Percentiles rank a stretch among this genome's conserved stretches.
Conservation (phyloP, 202 grass and related monocot genomes). For the Schoenoplectus tabernaemontani region DNA sequence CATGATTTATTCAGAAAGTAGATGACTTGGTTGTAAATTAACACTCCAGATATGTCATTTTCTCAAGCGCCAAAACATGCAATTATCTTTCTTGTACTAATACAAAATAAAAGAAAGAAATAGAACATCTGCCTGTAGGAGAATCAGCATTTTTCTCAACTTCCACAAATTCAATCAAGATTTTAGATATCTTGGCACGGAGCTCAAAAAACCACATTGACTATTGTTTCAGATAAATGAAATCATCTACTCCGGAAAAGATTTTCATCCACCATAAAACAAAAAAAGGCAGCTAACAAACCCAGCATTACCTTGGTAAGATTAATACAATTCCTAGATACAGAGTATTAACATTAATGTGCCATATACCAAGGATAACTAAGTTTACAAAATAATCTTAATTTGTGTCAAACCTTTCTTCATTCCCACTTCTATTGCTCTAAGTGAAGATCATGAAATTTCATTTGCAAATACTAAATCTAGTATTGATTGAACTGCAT, state of each 20-base stretch:
- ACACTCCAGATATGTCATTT: not conserved
- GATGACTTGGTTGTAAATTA: not conserved
- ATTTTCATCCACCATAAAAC: not conserved
- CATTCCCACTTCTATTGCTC: not conserved
- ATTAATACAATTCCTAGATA: not conserved
- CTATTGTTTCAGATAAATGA: not conserved
- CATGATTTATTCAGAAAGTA: too few species aligned
- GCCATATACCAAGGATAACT: not conserved
- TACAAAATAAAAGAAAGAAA: not conserved
- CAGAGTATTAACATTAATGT: not conserved
- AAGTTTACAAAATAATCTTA: not conserved
- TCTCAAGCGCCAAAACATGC: not conserved
- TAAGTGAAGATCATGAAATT: conserved; percentile 42
- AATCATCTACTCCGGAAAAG: not conserved
- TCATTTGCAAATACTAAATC: conserved; percentile 73
- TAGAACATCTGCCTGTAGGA: not conserved
- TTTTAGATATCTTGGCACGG: not conserved
- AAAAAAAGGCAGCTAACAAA: not conserved
- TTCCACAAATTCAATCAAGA: not conserved
- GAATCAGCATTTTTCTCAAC: not conserved
- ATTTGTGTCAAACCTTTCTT: not conserved
- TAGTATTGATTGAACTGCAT: conserved; percentile 73
- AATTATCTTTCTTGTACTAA: not conserved
- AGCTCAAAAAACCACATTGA: not conserved
- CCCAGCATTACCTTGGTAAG: not conserved